Base-by-base conservation (phyloP, 768 basidiomycete genomes). In the Russula foetens region DNA sequence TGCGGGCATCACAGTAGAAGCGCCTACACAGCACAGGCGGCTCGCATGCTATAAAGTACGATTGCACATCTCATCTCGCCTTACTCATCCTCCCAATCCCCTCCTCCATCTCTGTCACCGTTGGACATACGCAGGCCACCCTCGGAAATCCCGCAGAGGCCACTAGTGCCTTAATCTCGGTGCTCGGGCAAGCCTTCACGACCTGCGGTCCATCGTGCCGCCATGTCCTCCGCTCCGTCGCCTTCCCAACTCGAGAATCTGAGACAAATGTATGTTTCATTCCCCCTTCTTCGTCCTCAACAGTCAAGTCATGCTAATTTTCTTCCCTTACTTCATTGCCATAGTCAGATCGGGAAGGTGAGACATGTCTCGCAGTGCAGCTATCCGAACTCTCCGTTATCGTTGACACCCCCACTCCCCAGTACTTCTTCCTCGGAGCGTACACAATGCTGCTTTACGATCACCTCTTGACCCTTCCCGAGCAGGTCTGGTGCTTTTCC, bases 401-500 rank as follows among this genome's bases (percentile, higher is more conserved):
- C 26, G 3, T 28, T 53, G n/a, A 58, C 41, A 47, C 31, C 19
- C 19, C 43, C 28, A 28, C 7, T 46, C 23, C 33, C 8, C 45
- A 65, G 64, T 65, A 65, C 31, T 56, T 63, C 50, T 65, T 65
- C 50, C 58, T 65, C 17, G 48, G 51, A 17, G 51, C 49, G 19
- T 55, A 63, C 41, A 63, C 57, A 2, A 56, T 63, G 45, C 26
- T 65, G 38, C 35, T 65, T 29, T 65, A 65, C 28, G 64, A 65
- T 29, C 64, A 65, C 35, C 5, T 59, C 14, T n/a, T 59, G 21
- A 65, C 62, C 4, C 45, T 65, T 35, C 54, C 62, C 5, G 57
- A 50, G 15, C 62, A 65, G 62, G 64, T 65, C n/a, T 4, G 50
- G 33, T 6, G 2, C 2, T 28, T 23, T 39, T 53, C 35, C 26